Evolutionary conservation across 2,329 filamentous ascomycete genomes (phyloP), one percentile per base, ranked within the genome.

Genomic region (Aspergillus tubingensis): DNA sequence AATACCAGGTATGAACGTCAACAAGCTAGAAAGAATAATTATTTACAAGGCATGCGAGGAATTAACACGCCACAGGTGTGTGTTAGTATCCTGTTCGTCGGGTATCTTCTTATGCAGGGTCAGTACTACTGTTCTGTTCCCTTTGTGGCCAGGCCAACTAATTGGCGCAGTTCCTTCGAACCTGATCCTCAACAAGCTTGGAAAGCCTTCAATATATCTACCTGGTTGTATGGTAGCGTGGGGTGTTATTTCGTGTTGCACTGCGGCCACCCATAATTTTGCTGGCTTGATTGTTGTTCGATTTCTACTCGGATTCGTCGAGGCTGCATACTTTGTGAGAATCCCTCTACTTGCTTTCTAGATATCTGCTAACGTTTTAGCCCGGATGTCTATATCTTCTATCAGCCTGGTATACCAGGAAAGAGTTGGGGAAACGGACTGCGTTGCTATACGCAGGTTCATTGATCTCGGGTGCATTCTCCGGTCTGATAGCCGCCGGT

Each of bases 241-340:
- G 86, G 86, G 86, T 50, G 68, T 86, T 11, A 80, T 88, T 57
- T 87, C 85, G 3, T 86, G 83, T 0, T 74, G 85, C 10, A 85
- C 82, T 0, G 86, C 84, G 6, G 74, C 75, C 1, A 75, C 79
- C 2, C 76, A 69, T 32, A 74, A 66, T 55, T 68, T 68, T 39
- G 58, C 63, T 8, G 71, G 76, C 3, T 77, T 79, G 61, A 70
- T 76, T 8, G 67, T 74, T 0, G 73, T 76, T 51, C 71, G 76
- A 10, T 77, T 77, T 67, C 63, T 78, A 38, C 68, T 77, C 4
- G 76, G 76, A 13, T 68, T 78, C 23, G 67, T 75, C 8, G 76
- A 78, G 62, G 76, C 74, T 10, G 75, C 75, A 0, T 78, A 77
- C 62, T 65, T 78, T 10, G 50, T 52, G 10, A 38, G 41, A 13